Evolutionary conservation across 2,329 filamentous ascomycete species (phyloP), one percentile per base, ranked within the genome.

Genomic region (Neofusicoccum laricinum): DNA sequence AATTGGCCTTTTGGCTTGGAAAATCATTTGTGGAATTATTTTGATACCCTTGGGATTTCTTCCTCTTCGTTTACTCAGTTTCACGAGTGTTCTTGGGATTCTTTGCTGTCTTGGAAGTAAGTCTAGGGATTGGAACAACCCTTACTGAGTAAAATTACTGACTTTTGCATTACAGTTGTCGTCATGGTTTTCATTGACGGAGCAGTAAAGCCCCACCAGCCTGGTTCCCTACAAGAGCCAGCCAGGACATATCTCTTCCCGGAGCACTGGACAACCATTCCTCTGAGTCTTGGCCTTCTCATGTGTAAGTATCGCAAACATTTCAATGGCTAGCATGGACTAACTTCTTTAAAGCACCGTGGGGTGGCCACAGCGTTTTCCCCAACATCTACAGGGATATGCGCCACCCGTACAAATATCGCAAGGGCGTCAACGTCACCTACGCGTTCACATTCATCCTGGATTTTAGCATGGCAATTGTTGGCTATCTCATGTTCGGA

Each of bases 401-500:
- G 89, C 82, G 89, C 61, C 89, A 97, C 72, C 92, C 93, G 0
- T 86, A 91, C 73, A 95, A 93, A 74, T 97, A 95, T 77, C 80
- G 80, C 30, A 84, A 85, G 69, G 91, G 88, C 43, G 84, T 97
- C 63, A 88, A 89, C 72, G 84, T 90, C 66, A 96, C 93, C 1
- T 97, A 96, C 76, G 83, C 86, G 21, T 96, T 96, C 75, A 96
- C 92, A 51, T 94, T 92, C 75, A 73, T 91, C 19, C 84, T 98
- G 12, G 94, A 98, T 75, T 84, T 89, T 30, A 85, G 88, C 50
- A 93, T 96, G 73, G 93, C 92, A 30, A 85, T 95, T 49, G 86
- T 91, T 11, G 94, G 95, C 43, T 85, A 95, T 65, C 84, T 97
- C 68, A 98, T 99, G 94, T 99, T 97, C 76, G 94, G 94, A 66